A percentile compares a stretch with the other conserved stretches of the same genome.
Evolutionary conservation across 2,329 filamentous ascomycete genomes (phyloP).

Genomic region (Aureobasidium namibiae): DNA sequence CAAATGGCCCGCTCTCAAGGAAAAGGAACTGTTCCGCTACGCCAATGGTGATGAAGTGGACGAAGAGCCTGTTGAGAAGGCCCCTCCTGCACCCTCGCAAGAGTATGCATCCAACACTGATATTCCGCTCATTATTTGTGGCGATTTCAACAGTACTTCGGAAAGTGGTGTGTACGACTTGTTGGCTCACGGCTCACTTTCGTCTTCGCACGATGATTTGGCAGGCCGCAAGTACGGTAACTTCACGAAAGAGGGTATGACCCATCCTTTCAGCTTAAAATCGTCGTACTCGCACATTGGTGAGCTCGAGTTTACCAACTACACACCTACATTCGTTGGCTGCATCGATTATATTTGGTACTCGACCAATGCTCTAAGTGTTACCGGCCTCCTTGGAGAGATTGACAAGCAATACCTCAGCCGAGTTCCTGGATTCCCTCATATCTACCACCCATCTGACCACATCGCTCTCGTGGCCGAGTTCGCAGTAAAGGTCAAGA

Average conservation of each 20-base stretch:
- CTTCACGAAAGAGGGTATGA: slow-evolving; percentile 85
- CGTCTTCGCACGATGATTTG: slow-evolving; percentile 72
- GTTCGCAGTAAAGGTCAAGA: slow-evolving; percentile 80
- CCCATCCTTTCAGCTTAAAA: slow-evolving; percentile 87
- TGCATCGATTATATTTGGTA: slow-evolving; percentile 99
- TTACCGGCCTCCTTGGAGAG: slow-evolving; percentile 74
- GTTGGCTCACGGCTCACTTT: slow-evolving; percentile 69
- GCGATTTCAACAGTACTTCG: slow-evolving; percentile 88
- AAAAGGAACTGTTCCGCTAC: slow-evolving; percentile 54
- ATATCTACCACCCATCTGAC: slow-evolving; percentile 90
- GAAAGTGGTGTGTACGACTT: slow-evolving; percentile 89
- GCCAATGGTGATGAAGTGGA: slow-evolving; percentile 42
- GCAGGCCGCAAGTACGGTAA: slow-evolving; percentile 79
- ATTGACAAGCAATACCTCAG: slow-evolving; percentile 80
- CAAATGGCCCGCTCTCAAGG: slow-evolving; percentile 68
- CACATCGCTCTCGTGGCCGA: slow-evolving; percentile 85
- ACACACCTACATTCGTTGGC: slow-evolving; percentile 84
- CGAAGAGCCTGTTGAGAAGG: slow-evolving; percentile 35
- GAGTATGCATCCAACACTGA: slow-evolving; percentile 80
- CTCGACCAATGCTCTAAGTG: slow-evolving; percentile 79
- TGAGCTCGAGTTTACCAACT: slow-evolving; percentile 90
- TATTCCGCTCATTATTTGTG: slow-evolving; percentile 84
- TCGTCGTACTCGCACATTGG: slow-evolving; percentile 81
- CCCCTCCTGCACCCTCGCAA: slow-evolving; percentile 63
- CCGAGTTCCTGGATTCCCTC: slow-evolving; percentile 82